A percentile compares a stretch with the other conserved stretches of the same genome.
Conservation (phyloP, 345 rosid genomes). For the Brassica incana region DNA sequence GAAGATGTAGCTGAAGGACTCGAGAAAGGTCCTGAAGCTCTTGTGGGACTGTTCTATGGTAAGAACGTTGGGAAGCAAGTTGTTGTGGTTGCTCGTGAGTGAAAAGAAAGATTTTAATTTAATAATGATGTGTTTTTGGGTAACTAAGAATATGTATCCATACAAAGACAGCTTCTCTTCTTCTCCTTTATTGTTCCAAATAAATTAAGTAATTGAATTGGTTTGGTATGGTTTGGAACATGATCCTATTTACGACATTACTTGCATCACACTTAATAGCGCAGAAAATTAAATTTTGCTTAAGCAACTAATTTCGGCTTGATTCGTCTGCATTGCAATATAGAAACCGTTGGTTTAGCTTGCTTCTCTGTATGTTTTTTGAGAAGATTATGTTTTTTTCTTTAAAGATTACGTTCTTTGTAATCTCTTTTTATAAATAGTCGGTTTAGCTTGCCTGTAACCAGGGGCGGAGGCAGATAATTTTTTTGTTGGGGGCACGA, state of each 20-base stretch:
- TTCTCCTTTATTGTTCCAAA: not conserved
- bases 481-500: too few species aligned
- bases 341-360: not conserved
- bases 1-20: conserved; percentile 64
- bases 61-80: conserved; percentile 62
- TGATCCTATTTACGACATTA: not conserved
- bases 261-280: conserved; percentile 5
- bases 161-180: not conserved
- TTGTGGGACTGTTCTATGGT: conserved; percentile 56
- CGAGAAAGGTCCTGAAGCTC: conserved; percentile 54
- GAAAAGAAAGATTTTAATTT: not conserved
- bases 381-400: not conserved
- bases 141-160: not conserved
- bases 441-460: not conserved
- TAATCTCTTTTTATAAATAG: not conserved
- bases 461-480: too few species aligned
- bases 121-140: not conserved
- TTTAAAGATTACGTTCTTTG: not conserved
- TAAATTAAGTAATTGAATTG: not conserved
- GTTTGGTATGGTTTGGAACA: not conserved
- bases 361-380: not conserved
- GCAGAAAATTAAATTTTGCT: conserved; percentile 9
- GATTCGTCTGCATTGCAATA: conserved; percentile 15
- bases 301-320: not conserved
- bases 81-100: conserved; percentile 37